Evolutionary conservation across 257 asterid genomes (phyloP).

Genomic region (Prunella vulgaris): DNA sequence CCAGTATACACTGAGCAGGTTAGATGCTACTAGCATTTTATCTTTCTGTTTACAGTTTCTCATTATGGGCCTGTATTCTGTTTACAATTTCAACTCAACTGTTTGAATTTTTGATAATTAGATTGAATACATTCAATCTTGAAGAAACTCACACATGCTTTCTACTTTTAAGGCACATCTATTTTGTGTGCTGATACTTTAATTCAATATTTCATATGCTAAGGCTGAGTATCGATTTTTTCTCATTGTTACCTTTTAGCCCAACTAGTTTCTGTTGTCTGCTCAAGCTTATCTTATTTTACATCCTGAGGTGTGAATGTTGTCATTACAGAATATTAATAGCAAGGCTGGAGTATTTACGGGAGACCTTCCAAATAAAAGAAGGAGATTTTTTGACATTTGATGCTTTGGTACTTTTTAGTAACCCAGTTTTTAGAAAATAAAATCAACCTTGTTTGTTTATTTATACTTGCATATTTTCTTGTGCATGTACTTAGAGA

Average conservation of each 20-base stretch:
- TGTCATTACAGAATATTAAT: conserved; percentile 68
- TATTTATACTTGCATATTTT: neutral
- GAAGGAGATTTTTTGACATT: conserved; percentile 96
- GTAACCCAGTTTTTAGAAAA: neutral
- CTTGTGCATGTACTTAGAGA: conserved; percentile 46
- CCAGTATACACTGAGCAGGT: conserved; percentile 95
- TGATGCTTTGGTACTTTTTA: conserved; percentile 84
- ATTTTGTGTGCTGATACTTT: neutral
- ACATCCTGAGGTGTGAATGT: conserved; percentile 7
- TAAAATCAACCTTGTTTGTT: neutral
- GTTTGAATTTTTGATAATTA: neutral
- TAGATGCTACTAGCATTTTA: neutral
- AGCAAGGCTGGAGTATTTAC: conserved; percentile 84
- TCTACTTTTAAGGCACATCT: neutral
- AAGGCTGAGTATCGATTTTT: no score
- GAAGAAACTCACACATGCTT: neutral
- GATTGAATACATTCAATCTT: neutral
- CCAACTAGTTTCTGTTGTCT: no score
- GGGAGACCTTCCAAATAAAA: conserved; percentile 95
- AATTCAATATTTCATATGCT: neutral
- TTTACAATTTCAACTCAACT: neutral
- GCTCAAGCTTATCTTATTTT: conserved; percentile 8
- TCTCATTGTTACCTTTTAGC: no score
- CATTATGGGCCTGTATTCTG: neutral
- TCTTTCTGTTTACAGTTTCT: neutral